Evolutionary conservation across 2,329 filamentous ascomycete species (phyloP), one percentile per base, ranked within the genome.

Genomic region (Fusarium nanum): DNA sequence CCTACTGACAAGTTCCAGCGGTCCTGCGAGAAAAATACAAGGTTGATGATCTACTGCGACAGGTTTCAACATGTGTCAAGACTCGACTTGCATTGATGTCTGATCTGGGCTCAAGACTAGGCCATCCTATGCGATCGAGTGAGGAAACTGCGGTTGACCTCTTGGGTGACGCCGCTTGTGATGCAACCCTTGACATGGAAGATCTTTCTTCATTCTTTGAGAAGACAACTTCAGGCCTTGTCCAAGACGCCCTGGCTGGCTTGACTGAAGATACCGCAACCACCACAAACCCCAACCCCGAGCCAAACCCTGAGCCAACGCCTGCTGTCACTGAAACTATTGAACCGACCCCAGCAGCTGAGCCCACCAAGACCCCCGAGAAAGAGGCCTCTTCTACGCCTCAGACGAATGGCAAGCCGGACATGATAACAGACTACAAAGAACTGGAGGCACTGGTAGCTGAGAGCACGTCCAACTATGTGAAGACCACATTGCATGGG

Each of bases 391-490:
- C 67, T 10, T 48, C 68, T 2, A 52, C 74, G 5, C 69, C 74
- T 11, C 76, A 76, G 41, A 74, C 75, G 3, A 78, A 75, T 22
- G 74, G 74, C 48, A 78, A 79, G 66, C 67, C 77, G 40, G 77
- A 80, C 42, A 56, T 77, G 42, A 76, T 76, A 63, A 81, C 77
- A 10, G 81, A 83, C 59, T 81, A 82, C 53, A 81, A 83, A 64
- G 81, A 83, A 44, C 74, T 83, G 8, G 79, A 82, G 63, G 82
- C 82, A 10, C 73, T 83, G 23, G 81, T 83, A 13, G 81, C 81
- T 0, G 81, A 83, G 67, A 83, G 81, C 66, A 83, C 82, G 1
- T 81, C 80, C 12, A 81, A 83, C 59, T 83, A 83, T 55, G 82
- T 83, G 42, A 80, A 80, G 60, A 83, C 79, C 7, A 83, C 82